Base-by-base conservation (phyloP, 352 stramenopile genomes). In the Pythium oligandrum region DNA sequence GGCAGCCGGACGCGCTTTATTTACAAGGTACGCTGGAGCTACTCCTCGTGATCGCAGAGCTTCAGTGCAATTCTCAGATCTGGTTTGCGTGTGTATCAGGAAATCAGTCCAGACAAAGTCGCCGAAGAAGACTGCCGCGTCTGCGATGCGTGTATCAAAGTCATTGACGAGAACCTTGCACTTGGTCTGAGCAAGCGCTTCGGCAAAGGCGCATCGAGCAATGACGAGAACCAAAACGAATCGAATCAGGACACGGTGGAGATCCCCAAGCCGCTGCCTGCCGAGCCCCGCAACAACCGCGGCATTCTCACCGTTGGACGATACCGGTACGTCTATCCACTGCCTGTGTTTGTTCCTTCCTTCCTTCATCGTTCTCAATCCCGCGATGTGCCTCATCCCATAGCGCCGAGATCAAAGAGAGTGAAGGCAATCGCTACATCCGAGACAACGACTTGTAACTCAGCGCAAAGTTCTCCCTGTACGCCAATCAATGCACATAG, bases 351-450 rank as follows among this genome's bases (percentile, higher is more conserved):
- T 39, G 40, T 46, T 10, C 5, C 8, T 47, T 6, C 48, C 48
- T 45, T n/a, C 48, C 26, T 34, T 48, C 9, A 48, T 48, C 17
- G 9, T 30, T 30, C 43, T 30, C 43, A 11, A 48, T 48, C 43
- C 43, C 4, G 31, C 17, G 35, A 17, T 36, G 35, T 39, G 40
- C 33, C 4, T 44, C 49, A 40, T 48, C 12, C 40, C 40, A 48
- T 43, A 94, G 83, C 53, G 83, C 83, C 38, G 83, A 94, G 56
- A 94, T 94, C 73, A 94, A 91, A 48, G 83, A 94, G 55, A 92
- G 81, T 51, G 83, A 94, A 68, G 83, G 83, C 57, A 94, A 94
- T 51, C 78, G 83, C 33, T 94, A 92, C 78, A 94, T 94, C 44
- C 79, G 83, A 40, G 83, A 94, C 66, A 86, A 75, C 17, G 83